Evolutionary conservation across 1,284 basidiomycete genomes (phyloP), one percentile per base, ranked within the genome.

Genomic region (Chalciporus piperatoides): DNA sequence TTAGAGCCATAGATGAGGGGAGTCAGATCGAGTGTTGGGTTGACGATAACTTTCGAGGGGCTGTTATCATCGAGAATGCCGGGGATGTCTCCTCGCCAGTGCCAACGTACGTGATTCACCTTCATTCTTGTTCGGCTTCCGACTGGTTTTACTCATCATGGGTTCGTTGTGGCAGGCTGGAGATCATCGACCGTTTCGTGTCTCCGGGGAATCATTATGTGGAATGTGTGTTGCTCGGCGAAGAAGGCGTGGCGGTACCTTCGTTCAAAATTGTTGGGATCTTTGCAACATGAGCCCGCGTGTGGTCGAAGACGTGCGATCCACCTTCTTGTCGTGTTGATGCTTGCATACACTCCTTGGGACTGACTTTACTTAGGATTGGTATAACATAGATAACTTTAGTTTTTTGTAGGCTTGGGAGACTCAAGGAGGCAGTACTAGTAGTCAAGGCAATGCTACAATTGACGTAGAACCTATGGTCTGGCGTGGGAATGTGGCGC

Each of bases 211-310:
- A 84, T 42, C 93, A 96, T 66, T 95, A 78, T 62, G 86, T 94
- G 49, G 91, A 95, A 64, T 95, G 92, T 63, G 68, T 82, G 62
- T 68, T 94, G 44, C 59, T 84, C 55, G 92, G 92, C 12, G 86
- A 90, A 54, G 90, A 91, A 65, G 92, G 90, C 3, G 72, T 80
- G 59, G 71, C 71, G 38, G 82, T 89, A 10, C 77, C 86, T 19
- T 73, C 80, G 37, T 95, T 95, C 77, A 92, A 87, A 73, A 83
- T 95, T 59, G 78, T 94, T 27, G 92, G 91, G 41, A 76, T 95
- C 45, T 90, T 91, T 61, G 67, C 86, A 33, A 86, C 85, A 51
- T 90, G 65, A 68, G 11, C 9, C 10, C 3, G 27, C 32, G 32
- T 30, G 28, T 30, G 4, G 10, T 11, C 5, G 28, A 32, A 32